Evolutionary conservation across 2,329 filamentous ascomycete genomes (phyloP), one percentile per base, ranked within the genome.

Genomic region (Penicillium brasilianum): DNA sequence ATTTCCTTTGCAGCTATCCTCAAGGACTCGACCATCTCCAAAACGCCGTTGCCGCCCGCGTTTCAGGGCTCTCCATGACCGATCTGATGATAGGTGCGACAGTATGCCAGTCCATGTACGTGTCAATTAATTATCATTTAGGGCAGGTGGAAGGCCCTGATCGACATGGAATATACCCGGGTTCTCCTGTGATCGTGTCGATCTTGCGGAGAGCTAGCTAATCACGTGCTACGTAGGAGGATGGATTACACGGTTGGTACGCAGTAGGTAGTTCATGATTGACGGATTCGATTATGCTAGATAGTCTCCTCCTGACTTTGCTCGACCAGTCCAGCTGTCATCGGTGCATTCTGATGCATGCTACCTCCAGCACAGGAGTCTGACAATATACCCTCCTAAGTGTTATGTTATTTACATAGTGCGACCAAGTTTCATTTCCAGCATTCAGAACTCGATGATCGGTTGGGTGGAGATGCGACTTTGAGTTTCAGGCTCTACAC

Each of bases 261-360:
- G n/a, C n/a, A n/a, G 25, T 28, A 28, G 25, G 25, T 28, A 28
- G 25, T n/a, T n/a, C n/a, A n/a, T n/a, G n/a, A n/a, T n/a, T n/a
- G 25, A 28, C 25, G 11, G 32, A 4, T 18, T 18, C 20, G 39
- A 43, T 18, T 10, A 43, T 22, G 18, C 18, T 34, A 34, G 18
- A 20, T 13, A 18, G 4, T 43, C n/a, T 20, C 18, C 44, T 9
- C 44, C 14, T 48, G 44, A 30, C 44, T 30, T n/a, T 48, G 44
- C 9, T 30, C 14, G 44, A 48, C 25, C 44, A 46, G 43, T 28
- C 22, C 16, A 53, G 43, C 25, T 60, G 49, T 57, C 63, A 58
- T 49, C 60, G 51, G 51, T 59, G 59, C 36, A 57, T 55, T 62
- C 57, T 28, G 57, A 68, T 63, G 65, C 60, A 62, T 58, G 22